These are phyloP conservation scores for Lactarius tabidus DNA, from an alignment of 768 basidiomycete genomes.

Conservation along the genomic window DNA sequence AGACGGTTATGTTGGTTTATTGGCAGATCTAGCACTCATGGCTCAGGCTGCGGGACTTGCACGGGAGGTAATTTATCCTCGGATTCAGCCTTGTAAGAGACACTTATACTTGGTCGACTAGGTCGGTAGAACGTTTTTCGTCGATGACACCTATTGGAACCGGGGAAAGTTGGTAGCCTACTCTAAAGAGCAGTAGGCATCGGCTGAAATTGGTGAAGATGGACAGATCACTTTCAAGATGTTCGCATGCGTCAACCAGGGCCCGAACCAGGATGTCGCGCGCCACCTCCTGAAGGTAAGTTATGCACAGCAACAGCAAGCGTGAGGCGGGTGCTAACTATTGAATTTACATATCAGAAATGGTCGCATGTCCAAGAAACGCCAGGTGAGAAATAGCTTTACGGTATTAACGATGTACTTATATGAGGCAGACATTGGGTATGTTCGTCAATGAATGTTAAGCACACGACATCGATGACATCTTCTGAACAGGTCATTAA, in stretches of 20 bases:
- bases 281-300: constrained; percentile 61
- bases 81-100: background rate
- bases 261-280: constrained; percentile 57
- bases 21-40: constrained; percentile 61
- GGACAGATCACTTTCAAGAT: constrained; percentile 63
- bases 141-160: constrained; percentile 71
- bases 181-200: background rate
- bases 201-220: constrained; percentile 37
- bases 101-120: constrained; percentile 28
- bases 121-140: constrained; percentile 62
- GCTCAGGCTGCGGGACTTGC: constrained; percentile 65
- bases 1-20: constrained; percentile 60
- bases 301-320: constrained; percentile 1
- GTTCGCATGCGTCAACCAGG: constrained; percentile 51
- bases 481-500: constrained; percentile 46
- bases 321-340: constrained; percentile 1
- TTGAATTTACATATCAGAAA: constrained; percentile 39
- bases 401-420: constrained; percentile 17
- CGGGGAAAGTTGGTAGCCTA: constrained; percentile 53
- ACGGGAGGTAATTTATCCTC: constrained; percentile 46
- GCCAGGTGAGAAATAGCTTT: constrained; percentile 46
- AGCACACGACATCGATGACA: background rate
- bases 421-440: constrained; percentile 57
- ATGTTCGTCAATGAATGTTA: constrained; percentile 19
- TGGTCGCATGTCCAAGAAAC: constrained; percentile 67